Percentiles rank a stretch among this genome's conserved stretches.
These are phyloP conservation scores for Millerago galiae DNA, from an alignment of 805 yeast species.

Conservation along the genomic window DNA sequence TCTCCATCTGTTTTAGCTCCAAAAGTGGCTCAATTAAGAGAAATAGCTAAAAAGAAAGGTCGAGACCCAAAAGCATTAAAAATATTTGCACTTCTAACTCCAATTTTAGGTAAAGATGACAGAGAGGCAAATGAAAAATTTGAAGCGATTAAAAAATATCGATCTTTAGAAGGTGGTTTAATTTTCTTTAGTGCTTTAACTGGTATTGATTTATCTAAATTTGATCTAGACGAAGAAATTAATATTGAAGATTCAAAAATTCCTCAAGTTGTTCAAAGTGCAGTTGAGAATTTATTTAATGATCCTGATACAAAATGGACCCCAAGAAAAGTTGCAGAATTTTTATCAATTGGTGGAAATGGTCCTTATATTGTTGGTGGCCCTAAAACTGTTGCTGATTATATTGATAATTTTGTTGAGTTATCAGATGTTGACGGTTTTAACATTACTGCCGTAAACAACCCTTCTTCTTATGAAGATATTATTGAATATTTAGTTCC, in stretches of 20 bases:
- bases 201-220: constrained; percentile 35
- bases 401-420: constrained; percentile 35
- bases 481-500: constrained; percentile 33
- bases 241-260: constrained; percentile 7
- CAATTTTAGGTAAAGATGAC: constrained; percentile 33
- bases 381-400: constrained; percentile 34
- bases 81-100: constrained; percentile 30
- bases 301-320: constrained; percentile 18
- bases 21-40: constrained; percentile 28
- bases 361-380: constrained; percentile 30
- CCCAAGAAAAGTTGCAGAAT: constrained; percentile 25
- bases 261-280: constrained; percentile 28
- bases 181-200: constrained; percentile 40
- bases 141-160: constrained; percentile 25
- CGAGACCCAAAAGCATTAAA: constrained; percentile 34
- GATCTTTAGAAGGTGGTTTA: constrained; percentile 38
- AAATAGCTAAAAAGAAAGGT: constrained; percentile 26
- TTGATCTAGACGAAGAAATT: constrained; percentile 17
- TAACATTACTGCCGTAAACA: constrained; percentile 33
- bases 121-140: constrained; percentile 35
- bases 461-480: constrained; percentile 36
- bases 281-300: constrained; percentile 24
- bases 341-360: constrained; percentile 26
- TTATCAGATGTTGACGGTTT: constrained; percentile 38
- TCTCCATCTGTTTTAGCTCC: constrained; percentile 27